phyloP scores from a whole-genome alignment of 2,329 filamentous ascomycete species.

The Acrodontium crateriforme region DNA sequence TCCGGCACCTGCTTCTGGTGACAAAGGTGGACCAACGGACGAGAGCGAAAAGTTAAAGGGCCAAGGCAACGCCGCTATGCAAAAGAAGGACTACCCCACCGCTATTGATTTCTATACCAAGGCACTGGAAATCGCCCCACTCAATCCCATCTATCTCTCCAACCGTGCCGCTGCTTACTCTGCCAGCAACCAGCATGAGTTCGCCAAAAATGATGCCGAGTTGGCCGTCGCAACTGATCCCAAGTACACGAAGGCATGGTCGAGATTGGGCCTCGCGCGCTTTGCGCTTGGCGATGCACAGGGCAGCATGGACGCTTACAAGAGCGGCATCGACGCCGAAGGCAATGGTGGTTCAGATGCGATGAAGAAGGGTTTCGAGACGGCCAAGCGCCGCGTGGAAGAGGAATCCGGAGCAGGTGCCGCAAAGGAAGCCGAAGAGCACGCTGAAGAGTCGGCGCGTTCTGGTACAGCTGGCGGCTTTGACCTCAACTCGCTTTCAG shows the following conservation, averaged over 20 bases:
- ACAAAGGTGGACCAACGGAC: constrained; percentile 39
- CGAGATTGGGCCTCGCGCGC: constrained; percentile 73
- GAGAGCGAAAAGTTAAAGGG: constrained; percentile 82
- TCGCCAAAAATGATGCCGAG: constrained; percentile 78
- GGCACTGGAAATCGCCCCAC: constrained; percentile 65
- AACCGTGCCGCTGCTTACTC: constrained; percentile 93
- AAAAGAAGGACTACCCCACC: constrained; percentile 70
- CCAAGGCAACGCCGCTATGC: constrained; percentile 89
- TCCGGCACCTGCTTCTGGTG: constrained; percentile 27
- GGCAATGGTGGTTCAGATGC: constrained; percentile 88
- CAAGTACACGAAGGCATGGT: constrained; percentile 95
- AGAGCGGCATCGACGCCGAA: constrained; percentile 83
- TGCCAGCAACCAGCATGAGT: constrained; percentile 68
- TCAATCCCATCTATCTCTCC: constrained; percentile 91
- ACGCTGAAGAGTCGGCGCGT: constrained; percentile 17
- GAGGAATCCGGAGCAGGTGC: constrained; percentile 46
- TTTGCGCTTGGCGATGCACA: constrained; percentile 85
- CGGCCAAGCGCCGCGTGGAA: constrained; percentile 73
- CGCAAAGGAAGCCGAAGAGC: constrained; percentile 25
- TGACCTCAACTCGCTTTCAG: constrained; percentile 27
- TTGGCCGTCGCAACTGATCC: constrained; percentile 78
- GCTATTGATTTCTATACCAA: constrained; percentile 83
- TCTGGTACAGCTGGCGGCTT: constrained; percentile 27
- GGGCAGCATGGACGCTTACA: constrained; percentile 89
- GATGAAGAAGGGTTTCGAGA: constrained; percentile 96